Evolutionary conservation across 1,284 basidiomycete species (phyloP).

Genomic region (Exobasidium rhododendri): DNA sequence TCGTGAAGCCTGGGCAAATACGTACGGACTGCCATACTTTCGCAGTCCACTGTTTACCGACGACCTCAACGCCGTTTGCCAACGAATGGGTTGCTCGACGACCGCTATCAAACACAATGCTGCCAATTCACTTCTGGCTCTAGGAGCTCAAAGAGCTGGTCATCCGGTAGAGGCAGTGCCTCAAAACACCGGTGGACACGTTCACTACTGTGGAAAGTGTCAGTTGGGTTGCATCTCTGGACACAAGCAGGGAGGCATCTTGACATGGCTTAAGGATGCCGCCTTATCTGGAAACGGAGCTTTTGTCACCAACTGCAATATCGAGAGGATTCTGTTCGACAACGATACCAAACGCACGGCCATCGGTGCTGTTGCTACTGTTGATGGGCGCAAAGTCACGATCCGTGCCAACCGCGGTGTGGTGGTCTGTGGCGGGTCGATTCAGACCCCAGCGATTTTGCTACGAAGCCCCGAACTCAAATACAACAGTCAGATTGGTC

Average conservation of each 20-base stretch:
- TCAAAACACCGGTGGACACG: constrained; percentile 56
- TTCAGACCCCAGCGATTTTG: constrained; percentile 58
- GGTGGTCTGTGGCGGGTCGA: constrained; percentile 56
- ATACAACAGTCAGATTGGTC: constrained; percentile 57
- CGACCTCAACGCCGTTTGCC: constrained; percentile 55
- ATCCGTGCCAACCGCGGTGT: constrained; percentile 55
- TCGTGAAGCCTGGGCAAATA: constrained; percentile 56
- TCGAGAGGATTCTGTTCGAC: constrained; percentile 57
- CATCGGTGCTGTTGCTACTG: constrained; percentile 39
- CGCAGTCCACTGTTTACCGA: constrained; percentile 51
- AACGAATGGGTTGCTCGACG: constrained; percentile 56
- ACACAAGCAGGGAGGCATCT: constrained; percentile 55
- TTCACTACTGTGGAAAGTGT: constrained; percentile 57
- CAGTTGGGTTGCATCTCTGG: constrained; percentile 54
- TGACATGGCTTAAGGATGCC: constrained; percentile 55
- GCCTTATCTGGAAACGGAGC: constrained; percentile 52
- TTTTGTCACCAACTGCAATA: constrained; percentile 52
- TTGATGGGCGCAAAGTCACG: constrained; percentile 45
- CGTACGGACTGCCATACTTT: constrained; percentile 55
- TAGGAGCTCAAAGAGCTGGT: constrained; percentile 50
- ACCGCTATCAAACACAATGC: constrained; percentile 55
- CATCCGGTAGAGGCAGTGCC: constrained; percentile 52
- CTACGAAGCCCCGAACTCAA: constrained; percentile 56
- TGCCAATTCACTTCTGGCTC: constrained; percentile 53
- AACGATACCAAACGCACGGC: constrained; percentile 31